These are phyloP conservation scores for Sugiyamaella qingdaonensis DNA, from an alignment of 805 yeast species.

Conservation along the genomic window DNA sequence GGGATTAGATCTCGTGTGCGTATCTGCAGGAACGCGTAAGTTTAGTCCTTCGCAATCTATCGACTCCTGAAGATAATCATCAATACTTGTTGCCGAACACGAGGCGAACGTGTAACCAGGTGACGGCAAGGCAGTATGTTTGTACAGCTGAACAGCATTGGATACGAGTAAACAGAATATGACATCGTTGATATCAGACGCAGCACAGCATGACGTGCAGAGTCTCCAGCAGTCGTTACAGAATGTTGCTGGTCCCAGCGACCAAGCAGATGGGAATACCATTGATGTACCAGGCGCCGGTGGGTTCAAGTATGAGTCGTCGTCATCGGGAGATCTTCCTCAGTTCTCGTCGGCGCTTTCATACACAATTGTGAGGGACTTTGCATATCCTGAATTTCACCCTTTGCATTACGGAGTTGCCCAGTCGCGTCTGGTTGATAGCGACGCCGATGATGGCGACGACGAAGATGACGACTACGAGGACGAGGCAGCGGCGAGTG, in stretches of 20 bases:
- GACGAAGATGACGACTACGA: conserved; percentile 22
- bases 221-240: conserved; percentile 1
- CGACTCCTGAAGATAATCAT: neutral
- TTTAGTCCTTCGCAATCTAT: neutral
- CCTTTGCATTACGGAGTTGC: conserved; percentile 67
- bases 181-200: neutral
- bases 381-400: conserved; percentile 67
- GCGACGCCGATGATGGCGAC: conserved; percentile 22
- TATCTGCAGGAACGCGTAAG: conserved; percentile 1
- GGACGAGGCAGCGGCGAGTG: conserved; percentile 36
- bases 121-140: no score
- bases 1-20: neutral
- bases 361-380: conserved; percentile 63
- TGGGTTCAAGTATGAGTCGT: no score
- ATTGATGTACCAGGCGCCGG: neutral
- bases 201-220: conserved; percentile 1
- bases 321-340: conserved; percentile 9
- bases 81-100: neutral
- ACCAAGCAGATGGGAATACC: neutral
- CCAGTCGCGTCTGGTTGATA: conserved; percentile 23
- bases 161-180: neutral
- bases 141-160: no score
- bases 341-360: conserved; percentile 33
- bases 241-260: neutral
- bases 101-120: no score